Evolutionary conservation across 2,329 filamentous ascomycete species (phyloP), one percentile per base, ranked within the genome.

Genomic region (Apiospora sp.): DNA sequence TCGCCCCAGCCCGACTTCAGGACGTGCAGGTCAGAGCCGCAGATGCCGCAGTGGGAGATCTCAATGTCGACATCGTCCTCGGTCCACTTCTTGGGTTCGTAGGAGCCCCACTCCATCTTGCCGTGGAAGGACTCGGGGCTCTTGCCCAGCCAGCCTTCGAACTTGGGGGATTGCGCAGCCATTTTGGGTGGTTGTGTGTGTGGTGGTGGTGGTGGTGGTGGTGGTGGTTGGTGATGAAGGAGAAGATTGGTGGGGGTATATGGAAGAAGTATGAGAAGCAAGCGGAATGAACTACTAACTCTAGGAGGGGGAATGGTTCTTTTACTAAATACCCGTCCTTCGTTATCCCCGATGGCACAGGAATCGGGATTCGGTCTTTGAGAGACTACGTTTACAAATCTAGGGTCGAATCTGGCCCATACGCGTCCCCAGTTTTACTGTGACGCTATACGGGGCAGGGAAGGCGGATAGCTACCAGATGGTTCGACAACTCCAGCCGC

Each of bases 51-150:
- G 82, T 92, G 89, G 12, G 88, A 87, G 74, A 92, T 82, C 77
- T 87, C 84, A 77, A 92, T 90, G 77, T 92, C 91, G 72, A 92
- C 81, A 73, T 92, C 89, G 37, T 84, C 87, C 79, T 92, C 90
- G 70, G 89, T 86, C 87, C 89, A 92, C 12, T 81, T 79, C 83
- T 92, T 92, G 67, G 89, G 89, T 80, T 89, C 83, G 73, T 87
- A 91, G 71, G 87, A 82, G 58, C 81, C 81, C 87, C 87, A 88
- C 27, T 81, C 77, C 86, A 88, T 87, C 70, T 88, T 86, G 68
- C 86, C 86, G 7, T 87, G 77, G 73, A 77, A 82, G 37, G 83
- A 77, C 5, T 80, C 79, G 22, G 80, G 73, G 69, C 81, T 80
- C 68, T 81, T 77, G 77, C 84, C 85, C 27, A 86, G 76, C 86